Conservation (phyloP, 257 asterid genomes). For the Scutellaria baicalensis region DNA sequence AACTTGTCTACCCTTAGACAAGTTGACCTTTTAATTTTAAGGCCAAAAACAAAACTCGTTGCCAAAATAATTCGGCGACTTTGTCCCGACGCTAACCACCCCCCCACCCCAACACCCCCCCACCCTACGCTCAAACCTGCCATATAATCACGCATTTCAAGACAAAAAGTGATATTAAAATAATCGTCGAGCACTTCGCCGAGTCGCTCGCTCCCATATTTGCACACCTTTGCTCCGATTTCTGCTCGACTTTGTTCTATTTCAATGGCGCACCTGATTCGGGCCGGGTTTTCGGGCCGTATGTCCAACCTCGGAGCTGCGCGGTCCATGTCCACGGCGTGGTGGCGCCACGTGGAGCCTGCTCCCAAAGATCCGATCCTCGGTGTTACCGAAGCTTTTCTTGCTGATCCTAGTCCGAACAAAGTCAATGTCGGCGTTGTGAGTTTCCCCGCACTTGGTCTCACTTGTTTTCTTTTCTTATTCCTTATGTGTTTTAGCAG, state of each 20-base stretch:
- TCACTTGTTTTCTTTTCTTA: background rate
- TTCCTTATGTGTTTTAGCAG: background rate
- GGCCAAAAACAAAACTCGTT: background rate
- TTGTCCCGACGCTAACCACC: background rate
- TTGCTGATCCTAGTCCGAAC: conserved; percentile 72
- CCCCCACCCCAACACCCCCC: no score
- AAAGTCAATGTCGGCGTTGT: conserved; percentile 99
- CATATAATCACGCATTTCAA: conserved; percentile 3
- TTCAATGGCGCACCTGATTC: conserved; percentile 47
- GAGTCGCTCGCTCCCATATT: conserved; percentile 6
- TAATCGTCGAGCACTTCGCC: conserved; percentile 9
- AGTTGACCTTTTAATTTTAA: no score
- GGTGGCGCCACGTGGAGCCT: conserved; percentile 93
- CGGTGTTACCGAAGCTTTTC: conserved; percentile 95
- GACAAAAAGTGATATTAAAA: conserved; percentile 11
- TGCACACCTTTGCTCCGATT: background rate
- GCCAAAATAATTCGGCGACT: background rate
- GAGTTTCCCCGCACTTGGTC: conserved; percentile 21
- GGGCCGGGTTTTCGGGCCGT: conserved; percentile 37
- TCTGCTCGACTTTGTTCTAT: background rate
- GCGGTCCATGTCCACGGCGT: conserved; percentile 62
- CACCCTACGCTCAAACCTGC: background rate
- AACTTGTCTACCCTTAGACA: no score
- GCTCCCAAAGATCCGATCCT: conserved; percentile 98
- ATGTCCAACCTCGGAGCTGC: conserved; percentile 27